Conservation (phyloP, 2,329 filamentous ascomycete genomes). For the Cercospora beticola region DNA sequence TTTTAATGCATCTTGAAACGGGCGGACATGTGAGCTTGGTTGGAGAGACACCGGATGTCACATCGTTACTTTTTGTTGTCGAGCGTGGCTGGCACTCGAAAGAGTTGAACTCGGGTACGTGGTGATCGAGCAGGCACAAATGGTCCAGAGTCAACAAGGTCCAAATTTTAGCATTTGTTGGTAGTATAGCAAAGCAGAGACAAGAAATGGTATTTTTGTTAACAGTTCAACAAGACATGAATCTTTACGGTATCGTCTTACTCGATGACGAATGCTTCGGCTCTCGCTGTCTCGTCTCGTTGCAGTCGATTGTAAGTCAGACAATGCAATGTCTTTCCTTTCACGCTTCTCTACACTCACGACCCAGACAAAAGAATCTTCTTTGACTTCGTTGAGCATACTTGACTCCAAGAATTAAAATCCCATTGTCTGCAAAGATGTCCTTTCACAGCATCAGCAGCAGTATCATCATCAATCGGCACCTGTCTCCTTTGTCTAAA, state of each 20-base stretch:
- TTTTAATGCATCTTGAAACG: constrained; percentile 2
- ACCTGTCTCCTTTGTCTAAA: not conserved
- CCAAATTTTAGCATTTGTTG: not conserved
- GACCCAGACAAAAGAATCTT: not conserved
- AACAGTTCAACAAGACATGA: not conserved
- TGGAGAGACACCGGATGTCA: not conserved
- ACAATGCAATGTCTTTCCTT: constrained; percentile 2
- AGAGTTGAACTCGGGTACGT: not conserved
- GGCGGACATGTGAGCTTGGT: not conserved
- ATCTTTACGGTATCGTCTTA: not conserved
- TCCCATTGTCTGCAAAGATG: not conserved
- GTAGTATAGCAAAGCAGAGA: constrained; percentile 8
- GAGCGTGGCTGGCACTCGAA: not conserved
- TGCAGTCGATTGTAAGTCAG: not conserved
- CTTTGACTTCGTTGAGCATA: not conserved
- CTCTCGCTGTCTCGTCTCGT: not conserved
- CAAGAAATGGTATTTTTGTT: constrained; percentile 10
- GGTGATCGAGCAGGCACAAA: not conserved
- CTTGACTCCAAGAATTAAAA: not conserved
- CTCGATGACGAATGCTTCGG: not conserved
- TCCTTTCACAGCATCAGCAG: not conserved
- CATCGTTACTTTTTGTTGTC: not conserved
- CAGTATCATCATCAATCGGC: not conserved
- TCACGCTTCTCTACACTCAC: not conserved
- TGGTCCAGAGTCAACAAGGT: not conserved